Conservation (phyloP, 2,329 filamentous ascomycete species). For the Colletotrichum incanum region DNA sequence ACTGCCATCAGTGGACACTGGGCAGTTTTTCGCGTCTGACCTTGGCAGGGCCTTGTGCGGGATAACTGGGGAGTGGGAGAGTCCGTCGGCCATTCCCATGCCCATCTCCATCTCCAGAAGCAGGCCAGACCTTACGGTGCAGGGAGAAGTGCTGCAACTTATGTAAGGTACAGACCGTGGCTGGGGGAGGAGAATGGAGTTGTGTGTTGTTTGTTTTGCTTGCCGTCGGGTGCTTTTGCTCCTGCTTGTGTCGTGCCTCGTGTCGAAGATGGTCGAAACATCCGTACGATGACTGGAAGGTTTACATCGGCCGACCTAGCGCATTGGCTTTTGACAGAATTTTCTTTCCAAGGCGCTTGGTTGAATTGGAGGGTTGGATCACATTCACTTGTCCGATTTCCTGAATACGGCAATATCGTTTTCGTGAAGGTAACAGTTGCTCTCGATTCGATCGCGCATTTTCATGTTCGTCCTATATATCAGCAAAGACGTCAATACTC, state of each 20-base stretch:
- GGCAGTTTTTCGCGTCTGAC: constrained; percentile 22
- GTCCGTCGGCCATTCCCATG: constrained; percentile 36
- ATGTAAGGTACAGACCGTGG: constrained; percentile 37
- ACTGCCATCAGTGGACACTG: constrained; percentile 21
- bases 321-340: constrained; percentile 23
- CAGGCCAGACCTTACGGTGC: constrained; percentile 22
- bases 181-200: constrained; percentile 12
- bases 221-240: not conserved
- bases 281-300: constrained; percentile 15
- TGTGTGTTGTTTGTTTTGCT: constrained; percentile 31
- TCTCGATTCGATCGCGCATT: not conserved
- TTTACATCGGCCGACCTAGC: constrained; percentile 14
- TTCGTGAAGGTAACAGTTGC: not conserved
- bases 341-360: not conserved
- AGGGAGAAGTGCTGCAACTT: constrained; percentile 30
- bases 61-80: constrained; percentile 29
- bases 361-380: not conserved
- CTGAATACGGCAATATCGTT: not conserved
- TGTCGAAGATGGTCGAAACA: not conserved
- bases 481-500: not conserved
- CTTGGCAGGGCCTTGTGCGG: constrained; percentile 30
- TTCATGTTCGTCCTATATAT: constrained; percentile 17
- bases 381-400: not conserved
- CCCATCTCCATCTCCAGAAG: constrained; percentile 19
- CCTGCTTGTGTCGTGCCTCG: not conserved